Percentiles rank a stretch among this genome's conserved stretches.
Conservation (phyloP, 2,329 filamentous ascomycete genomes). For the Fusarium tuaranense region DNA sequence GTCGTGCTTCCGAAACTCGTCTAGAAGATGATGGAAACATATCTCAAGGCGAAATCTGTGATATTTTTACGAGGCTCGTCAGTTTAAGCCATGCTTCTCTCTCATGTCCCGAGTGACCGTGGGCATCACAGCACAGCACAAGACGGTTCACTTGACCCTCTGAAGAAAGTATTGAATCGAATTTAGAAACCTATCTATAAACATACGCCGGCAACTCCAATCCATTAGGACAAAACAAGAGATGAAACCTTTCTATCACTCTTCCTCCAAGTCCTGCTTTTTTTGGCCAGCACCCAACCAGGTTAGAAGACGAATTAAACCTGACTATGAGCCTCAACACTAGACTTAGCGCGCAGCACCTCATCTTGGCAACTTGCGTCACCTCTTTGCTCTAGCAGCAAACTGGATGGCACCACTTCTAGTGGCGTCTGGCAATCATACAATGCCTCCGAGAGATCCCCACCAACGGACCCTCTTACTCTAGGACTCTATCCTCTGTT, state of each 20-base stretch:
- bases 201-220: not conserved
- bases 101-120: not conserved
- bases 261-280: not conserved
- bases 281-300: not conserved
- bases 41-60: not conserved
- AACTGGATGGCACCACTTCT: not conserved
- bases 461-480: not conserved
- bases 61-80: not conserved
- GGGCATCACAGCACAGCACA: not conserved
- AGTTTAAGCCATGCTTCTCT: not conserved
- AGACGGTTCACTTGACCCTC: not conserved
- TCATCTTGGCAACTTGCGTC: not conserved
- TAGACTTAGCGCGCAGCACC: not conserved
- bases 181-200: not conserved
- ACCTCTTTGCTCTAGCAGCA: not conserved
- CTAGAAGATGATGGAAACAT: not conserved
- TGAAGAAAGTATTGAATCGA: not conserved
- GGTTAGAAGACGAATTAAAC: not conserved
- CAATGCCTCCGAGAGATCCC: not conserved
- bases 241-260: not conserved
- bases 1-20: accelerated
- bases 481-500: not conserved
- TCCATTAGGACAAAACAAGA: not conserved
- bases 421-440: not conserved
- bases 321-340: not conserved